A percentile compares a stretch with the other conserved stretches of the same genome.
Evolutionary conservation across 2,329 filamentous ascomycete species (phyloP).

Genomic region (Fusarium cyanostomum): DNA sequence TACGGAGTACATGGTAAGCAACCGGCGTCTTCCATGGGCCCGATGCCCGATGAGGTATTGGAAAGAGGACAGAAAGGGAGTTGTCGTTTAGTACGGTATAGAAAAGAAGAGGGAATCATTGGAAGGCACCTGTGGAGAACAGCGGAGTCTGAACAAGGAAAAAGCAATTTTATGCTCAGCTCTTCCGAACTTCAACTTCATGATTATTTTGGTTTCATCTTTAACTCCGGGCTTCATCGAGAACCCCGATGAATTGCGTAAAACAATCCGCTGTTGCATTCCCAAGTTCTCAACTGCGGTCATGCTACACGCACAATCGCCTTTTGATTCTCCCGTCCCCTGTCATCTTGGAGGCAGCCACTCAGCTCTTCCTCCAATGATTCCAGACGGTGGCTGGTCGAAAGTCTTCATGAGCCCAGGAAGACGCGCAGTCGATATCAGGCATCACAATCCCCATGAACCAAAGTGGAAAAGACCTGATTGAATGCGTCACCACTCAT

Average conservation of each 20-base stretch:
- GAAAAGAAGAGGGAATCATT: background rate
- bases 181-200: too few relatives aligned
- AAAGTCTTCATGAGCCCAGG: background rate
- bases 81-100: background rate
- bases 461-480: background rate
- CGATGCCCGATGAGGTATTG: background rate
- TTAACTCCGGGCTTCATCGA: background rate
- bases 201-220: background rate
- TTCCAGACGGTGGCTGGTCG: conserved; percentile 2
- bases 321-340: background rate
- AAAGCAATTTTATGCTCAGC: too few relatives aligned
- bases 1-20: background rate
- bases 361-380: background rate
- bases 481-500: conserved; percentile 15
- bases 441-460: background rate
- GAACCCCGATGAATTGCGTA: background rate
- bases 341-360: background rate
- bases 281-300: background rate
- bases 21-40: conserved; percentile 2
- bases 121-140: background rate
- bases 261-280: background rate
- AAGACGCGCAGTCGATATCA: background rate
- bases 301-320: background rate
- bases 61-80: background rate
- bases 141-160: too few relatives aligned